These are phyloP conservation scores for Arthrobotrys musiformis DNA, from an alignment of 2,329 filamentous ascomycete genomes.

Conservation along the genomic window DNA sequence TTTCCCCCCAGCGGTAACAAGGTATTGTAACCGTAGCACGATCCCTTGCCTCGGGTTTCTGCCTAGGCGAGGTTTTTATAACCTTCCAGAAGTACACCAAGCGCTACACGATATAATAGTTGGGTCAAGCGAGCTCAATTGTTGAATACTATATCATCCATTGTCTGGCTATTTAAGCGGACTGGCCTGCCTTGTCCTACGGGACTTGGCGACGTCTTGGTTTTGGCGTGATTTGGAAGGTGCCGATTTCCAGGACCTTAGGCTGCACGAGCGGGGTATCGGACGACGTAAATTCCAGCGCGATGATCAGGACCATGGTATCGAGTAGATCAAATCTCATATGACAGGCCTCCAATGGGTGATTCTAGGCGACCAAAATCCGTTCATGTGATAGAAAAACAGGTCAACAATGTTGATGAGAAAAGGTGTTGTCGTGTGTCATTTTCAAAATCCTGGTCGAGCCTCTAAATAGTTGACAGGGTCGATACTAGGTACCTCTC, in stretches of 20 bases:
- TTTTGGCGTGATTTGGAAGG: constrained; percentile 41
- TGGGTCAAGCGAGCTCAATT: not conserved
- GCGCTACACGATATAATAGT: not conserved
- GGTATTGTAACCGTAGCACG: constrained; percentile 25
- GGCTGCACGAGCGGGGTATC: constrained; percentile 41
- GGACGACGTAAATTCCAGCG: not conserved
- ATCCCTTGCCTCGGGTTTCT: constrained; percentile 26
- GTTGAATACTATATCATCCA: not conserved
- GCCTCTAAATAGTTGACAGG: not conserved
- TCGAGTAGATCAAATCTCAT: not conserved
- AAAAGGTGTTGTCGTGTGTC: constrained; percentile 26
- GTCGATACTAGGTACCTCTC: no score
- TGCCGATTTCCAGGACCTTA: not conserved
- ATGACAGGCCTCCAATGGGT: not conserved
- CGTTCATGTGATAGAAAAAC: not conserved
- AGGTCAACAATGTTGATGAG: not conserved
- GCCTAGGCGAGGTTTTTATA: constrained; percentile 40
- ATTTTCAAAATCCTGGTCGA: not conserved
- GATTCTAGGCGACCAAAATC: not conserved
- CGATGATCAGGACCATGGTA: not conserved
- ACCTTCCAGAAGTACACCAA: constrained; percentile 42
- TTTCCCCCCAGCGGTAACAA: constrained; percentile 38
- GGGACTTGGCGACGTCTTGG: constrained; percentile 41
- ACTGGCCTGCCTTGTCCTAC: not conserved
- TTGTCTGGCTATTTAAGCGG: not conserved